phyloP scores from a whole-genome alignment of 495 filamentous ascomycete genomes.

The Podospora pseudoanserina region DNA sequence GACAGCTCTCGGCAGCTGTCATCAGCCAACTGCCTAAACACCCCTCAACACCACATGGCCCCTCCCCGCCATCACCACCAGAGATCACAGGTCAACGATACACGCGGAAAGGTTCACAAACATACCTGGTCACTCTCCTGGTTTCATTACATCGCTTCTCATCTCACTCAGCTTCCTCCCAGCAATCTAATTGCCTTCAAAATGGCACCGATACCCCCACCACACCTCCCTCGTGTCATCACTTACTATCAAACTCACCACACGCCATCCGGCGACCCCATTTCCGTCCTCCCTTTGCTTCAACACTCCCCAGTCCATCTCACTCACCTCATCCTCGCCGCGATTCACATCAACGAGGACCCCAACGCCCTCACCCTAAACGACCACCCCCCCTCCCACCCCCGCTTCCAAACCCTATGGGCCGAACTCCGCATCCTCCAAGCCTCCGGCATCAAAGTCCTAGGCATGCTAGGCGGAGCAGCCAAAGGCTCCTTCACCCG shows the following conservation, averaged over 20 bases:
- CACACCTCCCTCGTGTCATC: constrained; percentile 22
- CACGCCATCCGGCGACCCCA: constrained; percentile 53
- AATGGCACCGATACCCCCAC: constrained; percentile 24
- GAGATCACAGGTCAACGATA: not conserved
- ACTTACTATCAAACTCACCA: constrained; percentile 45
- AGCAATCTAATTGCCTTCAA: not conserved
- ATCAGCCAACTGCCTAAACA: not conserved
- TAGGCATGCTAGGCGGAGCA: constrained; percentile 83
- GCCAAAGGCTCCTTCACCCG: constrained; percentile 62
- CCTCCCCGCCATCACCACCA: not conserved
- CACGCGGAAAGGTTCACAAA: not conserved
- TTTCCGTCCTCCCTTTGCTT: constrained; percentile 69
- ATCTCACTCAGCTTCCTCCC: not conserved
- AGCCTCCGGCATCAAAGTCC: constrained; percentile 62
- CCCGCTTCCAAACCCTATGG: constrained; percentile 61
- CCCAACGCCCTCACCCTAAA: constrained; percentile 65
- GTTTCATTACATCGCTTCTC: not conserved
- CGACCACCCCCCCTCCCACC: constrained; percentile 59
- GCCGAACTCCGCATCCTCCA: constrained; percentile 65
- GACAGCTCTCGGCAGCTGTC: not conserved
- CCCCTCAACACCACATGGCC: not conserved
- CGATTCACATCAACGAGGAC: constrained; percentile 73
- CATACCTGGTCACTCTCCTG: not conserved
- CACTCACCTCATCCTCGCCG: constrained; percentile 75
- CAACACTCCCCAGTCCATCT: constrained; percentile 49